Conservation (phyloP, 352 stramenopile genomes). For the Paralagenidium karlingii region DNA sequence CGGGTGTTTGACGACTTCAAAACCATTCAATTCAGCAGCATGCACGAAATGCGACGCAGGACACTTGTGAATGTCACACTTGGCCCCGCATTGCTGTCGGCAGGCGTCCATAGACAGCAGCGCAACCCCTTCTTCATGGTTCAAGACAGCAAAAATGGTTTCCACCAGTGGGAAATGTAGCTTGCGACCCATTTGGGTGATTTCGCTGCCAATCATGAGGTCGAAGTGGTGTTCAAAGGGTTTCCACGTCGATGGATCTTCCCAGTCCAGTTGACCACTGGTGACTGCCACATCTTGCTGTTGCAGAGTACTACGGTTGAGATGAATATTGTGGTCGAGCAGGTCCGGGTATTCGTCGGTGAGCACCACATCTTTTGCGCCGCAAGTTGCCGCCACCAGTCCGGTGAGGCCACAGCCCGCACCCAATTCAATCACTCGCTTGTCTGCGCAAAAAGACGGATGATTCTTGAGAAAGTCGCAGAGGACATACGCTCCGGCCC, state of each 20-base stretch:
- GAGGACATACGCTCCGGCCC: slow-evolving; percentile 35
- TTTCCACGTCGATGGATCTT: slow-evolving; percentile 8
- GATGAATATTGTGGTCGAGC: slow-evolving; percentile 21
- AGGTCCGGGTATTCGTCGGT: slow-evolving; percentile 48
- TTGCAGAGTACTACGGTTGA: slow-evolving; percentile 17
- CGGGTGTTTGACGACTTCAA: slow-evolving; percentile 20
- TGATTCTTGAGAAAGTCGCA: slow-evolving; percentile 29
- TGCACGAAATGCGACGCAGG: slow-evolving; percentile 37
- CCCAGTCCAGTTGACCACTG: slow-evolving; percentile 16
- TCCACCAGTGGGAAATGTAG: slow-evolving; percentile 25
- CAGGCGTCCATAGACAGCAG: slow-evolving; percentile 48
- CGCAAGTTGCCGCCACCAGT: slow-evolving; percentile 23
- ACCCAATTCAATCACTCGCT: slow-evolving; percentile 36
- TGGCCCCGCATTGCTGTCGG: slow-evolving; percentile 14
- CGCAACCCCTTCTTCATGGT: slow-evolving; percentile 15
- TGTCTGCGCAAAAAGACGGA: slow-evolving; percentile 1
- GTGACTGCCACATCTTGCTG: slow-evolving; percentile 5
- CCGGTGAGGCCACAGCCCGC: slow-evolving; percentile 42
- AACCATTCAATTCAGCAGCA: slow-evolving; percentile 18
- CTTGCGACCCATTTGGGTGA: slow-evolving; percentile 33
- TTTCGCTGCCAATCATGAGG: slow-evolving; percentile 42
- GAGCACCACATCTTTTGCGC: slow-evolving; percentile 16
- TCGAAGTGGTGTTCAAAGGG: slow-evolving; percentile 20
- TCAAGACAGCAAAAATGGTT: slow-evolving; percentile 19
- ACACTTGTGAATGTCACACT: slow-evolving; percentile 31